Percentiles rank a stretch among this genome's conserved stretches.
These are phyloP conservation scores for Diaporthe helianthi DNA, from an alignment of 2,329 filamentous ascomycete genomes.

Conservation along the genomic window DNA sequence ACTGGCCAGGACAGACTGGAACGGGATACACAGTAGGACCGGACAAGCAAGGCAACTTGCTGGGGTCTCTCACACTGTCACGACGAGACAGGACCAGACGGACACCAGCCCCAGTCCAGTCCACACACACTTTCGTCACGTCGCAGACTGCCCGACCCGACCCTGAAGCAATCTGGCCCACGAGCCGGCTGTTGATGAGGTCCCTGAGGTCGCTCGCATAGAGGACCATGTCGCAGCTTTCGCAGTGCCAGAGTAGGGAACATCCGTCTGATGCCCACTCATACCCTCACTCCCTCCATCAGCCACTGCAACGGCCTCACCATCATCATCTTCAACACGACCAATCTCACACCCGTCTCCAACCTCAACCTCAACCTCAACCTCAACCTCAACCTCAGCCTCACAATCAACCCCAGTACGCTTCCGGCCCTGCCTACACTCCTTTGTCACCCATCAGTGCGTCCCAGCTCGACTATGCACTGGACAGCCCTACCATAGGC, in stretches of 20 bases:
- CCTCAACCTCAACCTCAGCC: conserved; percentile 33
- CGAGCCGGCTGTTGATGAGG: conserved; percentile 12
- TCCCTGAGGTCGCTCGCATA: conserved; percentile 42
- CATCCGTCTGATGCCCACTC: conserved; percentile 45
- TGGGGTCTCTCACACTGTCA: conserved; percentile 14
- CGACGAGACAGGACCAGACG: background rate
- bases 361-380: conserved; percentile 35
- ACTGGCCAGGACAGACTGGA: conserved; percentile 1
- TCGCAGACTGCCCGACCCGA: conserved; percentile 7
- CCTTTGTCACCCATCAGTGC: conserved; percentile 30
- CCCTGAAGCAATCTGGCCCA: conserved; percentile 26
- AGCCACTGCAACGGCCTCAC: background rate
- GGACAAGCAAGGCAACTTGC: conserved; percentile 3
- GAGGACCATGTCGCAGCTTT: conserved; percentile 62
- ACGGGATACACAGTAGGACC: too few relatives aligned
- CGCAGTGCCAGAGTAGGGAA: conserved; percentile 54
- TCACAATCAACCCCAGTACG: background rate
- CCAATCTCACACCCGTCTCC: conserved; percentile 31
- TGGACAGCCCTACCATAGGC: conserved; percentile 57
- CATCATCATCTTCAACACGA: conserved; percentile 9
- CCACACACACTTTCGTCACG: conserved; percentile 21
- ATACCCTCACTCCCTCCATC: conserved; percentile 8
- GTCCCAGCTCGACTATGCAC: conserved; percentile 40
- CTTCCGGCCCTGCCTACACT: conserved; percentile 27
- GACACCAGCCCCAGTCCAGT: conserved; percentile 4